Evolutionary conservation across 2,329 filamentous ascomycete species (phyloP), one percentile per base, ranked within the genome.

Genomic region (Parastagonospora nodorum): DNA sequence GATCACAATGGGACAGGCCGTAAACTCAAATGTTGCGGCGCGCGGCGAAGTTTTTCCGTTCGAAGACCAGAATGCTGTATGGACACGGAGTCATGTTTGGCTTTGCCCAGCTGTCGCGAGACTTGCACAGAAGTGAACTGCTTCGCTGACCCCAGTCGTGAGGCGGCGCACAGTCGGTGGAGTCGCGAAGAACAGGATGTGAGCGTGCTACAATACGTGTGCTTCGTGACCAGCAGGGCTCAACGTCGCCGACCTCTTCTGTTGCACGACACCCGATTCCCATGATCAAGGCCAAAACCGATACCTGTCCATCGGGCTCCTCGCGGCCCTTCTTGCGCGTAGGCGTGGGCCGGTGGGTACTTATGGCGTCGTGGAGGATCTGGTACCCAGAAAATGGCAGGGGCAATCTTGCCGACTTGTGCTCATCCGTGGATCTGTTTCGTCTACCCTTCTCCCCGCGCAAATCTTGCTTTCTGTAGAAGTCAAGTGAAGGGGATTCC

Each of bases 191-290:
- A 50, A 49, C 45, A 40, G 52, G 40, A 33, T 33, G 33, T 50
- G 57, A 50, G 49, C 49, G 54, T 48, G 45, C 50, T 40, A 58
- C 48, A 45, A 35, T 49, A 27, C 52, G 57, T 57, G 49, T 47
- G n/a, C 45, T 35, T 57, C 37, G 48, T 62, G 53, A 54, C 57
- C 62, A 50, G 27, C 50, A 50, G 47, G 57, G 50, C 41, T 55
- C 46, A 52, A 60, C 55, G 47, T 70, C 65, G 69, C 58, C 66
- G 67, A 66, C 64, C 55, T 51, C 45, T 40, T 45, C 43, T 48
- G 66, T 67, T 51, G 57, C 50, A 69, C 65, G 27, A 43, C 60
- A 40, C 50, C 42, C 33, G 43, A 51, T 32, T 35, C 49, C 40
- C 49, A 50, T 24, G 19, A 24, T 24, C 19, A 24, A 24, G 19